These are phyloP conservation scores for Taphrina sp. DNA, from an alignment of 1,139 yeast genomes.

Conservation along the genomic window DNA sequence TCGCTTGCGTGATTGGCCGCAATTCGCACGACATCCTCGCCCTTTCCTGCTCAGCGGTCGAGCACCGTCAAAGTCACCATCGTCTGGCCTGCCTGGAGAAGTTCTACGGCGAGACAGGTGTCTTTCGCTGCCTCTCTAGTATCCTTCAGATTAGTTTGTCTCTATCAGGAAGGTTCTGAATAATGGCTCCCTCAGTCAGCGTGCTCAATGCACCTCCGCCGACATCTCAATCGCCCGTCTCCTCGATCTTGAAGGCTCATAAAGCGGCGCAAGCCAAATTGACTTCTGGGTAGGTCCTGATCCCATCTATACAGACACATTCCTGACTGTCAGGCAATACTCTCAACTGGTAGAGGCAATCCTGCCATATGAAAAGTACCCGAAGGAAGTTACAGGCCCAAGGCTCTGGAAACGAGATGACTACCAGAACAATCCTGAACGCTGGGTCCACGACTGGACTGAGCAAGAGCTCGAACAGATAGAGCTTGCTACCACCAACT, in stretches of 20 bases:
- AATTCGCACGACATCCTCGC: no score
- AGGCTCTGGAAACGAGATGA: constrained; percentile 16
- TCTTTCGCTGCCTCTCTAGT: no score
- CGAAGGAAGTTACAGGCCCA: constrained; percentile 12
- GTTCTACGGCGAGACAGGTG: no score
- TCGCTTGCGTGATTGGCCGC: no score
- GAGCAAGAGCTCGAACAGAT: constrained; percentile 10
- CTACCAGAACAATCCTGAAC: constrained; percentile 15
- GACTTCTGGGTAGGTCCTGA: constrained; percentile 15
- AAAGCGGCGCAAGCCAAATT: background rate
- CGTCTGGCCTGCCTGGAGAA: no score
- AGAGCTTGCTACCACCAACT: constrained; percentile 13
- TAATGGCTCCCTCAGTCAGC: constrained; percentile 16
- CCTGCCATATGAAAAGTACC: constrained; percentile 18
- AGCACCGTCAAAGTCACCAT: no score
- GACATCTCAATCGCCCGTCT: constrained; percentile 2
- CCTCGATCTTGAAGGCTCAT: constrained; percentile 10
- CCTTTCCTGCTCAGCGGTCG: no score
- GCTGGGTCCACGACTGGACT: constrained; percentile 20
- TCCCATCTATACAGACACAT: background rate
- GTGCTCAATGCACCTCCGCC: constrained; percentile 1
- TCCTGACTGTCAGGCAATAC: constrained; percentile 8
- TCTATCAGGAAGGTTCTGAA: no score
- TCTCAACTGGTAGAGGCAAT: constrained; percentile 6
- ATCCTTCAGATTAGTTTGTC: no score